phyloP scores from a whole-genome alignment of 2,329 filamentous ascomycete species.

The Cordyceps militaris region DNA sequence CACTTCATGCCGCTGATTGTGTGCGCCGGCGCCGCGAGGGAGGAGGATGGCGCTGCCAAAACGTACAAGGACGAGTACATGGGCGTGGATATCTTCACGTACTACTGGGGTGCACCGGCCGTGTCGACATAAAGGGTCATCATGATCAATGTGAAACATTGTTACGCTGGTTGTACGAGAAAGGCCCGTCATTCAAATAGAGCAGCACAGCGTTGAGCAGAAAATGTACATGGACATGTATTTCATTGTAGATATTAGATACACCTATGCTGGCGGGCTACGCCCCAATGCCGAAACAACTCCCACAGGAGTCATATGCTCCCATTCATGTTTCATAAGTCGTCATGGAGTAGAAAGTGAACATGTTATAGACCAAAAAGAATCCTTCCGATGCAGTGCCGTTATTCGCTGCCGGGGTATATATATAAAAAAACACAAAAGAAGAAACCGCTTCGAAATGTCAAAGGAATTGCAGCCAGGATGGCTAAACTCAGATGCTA shows the following conservation, averaged over 20 bases:
- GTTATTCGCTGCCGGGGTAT: slow-evolving; percentile 14
- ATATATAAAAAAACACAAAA: background rate
- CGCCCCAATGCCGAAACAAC: background rate
- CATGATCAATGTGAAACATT: too few relatives aligned
- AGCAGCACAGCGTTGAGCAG: background rate
- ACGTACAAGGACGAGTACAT: slow-evolving; percentile 42
- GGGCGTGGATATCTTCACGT: slow-evolving; percentile 46
- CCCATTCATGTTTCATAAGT: background rate
- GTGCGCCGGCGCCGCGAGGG: slow-evolving; percentile 40
- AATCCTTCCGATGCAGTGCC: slow-evolving; percentile 10
- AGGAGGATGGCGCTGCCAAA: slow-evolving; percentile 33
- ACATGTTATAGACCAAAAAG: background rate
- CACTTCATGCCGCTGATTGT: slow-evolving; percentile 55
- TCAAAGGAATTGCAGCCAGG: background rate
- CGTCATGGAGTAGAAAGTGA: background rate
- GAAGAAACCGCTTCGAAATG: background rate
- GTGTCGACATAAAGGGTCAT: slow-evolving; percentile 18
- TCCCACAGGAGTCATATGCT: background rate
- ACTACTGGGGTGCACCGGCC: slow-evolving; percentile 40
- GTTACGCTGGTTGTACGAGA: background rate
- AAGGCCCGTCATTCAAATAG: background rate
- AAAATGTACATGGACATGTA: background rate
- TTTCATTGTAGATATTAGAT: background rate
- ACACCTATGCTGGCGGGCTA: background rate
- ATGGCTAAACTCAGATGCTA: background rate